Conservation (phyloP, 495 filamentous ascomycete genomes). For the Amorphotheca resinae region DNA sequence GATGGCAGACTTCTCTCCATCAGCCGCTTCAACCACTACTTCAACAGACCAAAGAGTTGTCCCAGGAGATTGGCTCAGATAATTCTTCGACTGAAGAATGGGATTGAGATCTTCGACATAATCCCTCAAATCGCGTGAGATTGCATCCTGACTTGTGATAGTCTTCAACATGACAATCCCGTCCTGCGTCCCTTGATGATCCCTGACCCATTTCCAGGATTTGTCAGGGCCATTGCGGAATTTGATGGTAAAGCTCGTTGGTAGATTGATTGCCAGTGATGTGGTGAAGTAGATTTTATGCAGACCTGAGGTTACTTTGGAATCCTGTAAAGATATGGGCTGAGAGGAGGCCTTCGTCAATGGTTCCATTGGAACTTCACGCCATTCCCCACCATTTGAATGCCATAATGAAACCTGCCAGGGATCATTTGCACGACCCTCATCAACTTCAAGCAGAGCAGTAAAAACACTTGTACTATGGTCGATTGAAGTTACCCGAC, state of each 20-base stretch:
- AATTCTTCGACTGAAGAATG: slow-evolving; percentile 40
- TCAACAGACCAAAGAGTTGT: slow-evolving; percentile 61
- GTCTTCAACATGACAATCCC: slow-evolving; percentile 46
- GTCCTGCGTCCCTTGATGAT: slow-evolving; percentile 45
- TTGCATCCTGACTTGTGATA: slow-evolving; percentile 10
- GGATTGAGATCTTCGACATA: slow-evolving; percentile 50
- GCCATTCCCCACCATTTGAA: slow-evolving; percentile 43
- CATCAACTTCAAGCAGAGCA: slow-evolving; percentile 58
- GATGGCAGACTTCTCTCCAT: slow-evolving; percentile 42
- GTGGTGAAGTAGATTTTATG: slow-evolving; percentile 33
- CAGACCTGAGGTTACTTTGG: slow-evolving; percentile 10
- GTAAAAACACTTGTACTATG: slow-evolving; percentile 43
- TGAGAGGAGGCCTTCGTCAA: slow-evolving; percentile 27
- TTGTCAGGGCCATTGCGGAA: slow-evolving; percentile 43
- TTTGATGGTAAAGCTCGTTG: slow-evolving; percentile 61
- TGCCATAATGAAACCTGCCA: slow-evolving; percentile 77
- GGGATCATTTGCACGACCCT: slow-evolving; percentile 35
- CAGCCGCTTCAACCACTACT: slow-evolving; percentile 38
- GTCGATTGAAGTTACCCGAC: slow-evolving; percentile 50
- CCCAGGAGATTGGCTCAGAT: slow-evolving; percentile 53
- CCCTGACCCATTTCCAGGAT: slow-evolving; percentile 66
- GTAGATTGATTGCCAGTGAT: slow-evolving; percentile 28
- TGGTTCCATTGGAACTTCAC: slow-evolving; percentile 28
- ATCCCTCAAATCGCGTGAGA: slow-evolving; percentile 35
- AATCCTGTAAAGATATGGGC: slow-evolving; percentile 27